These are phyloP conservation scores for Suhomyces choctaworum DNA, from an alignment of 1,139 yeast genomes.

Conservation along the genomic window DNA sequence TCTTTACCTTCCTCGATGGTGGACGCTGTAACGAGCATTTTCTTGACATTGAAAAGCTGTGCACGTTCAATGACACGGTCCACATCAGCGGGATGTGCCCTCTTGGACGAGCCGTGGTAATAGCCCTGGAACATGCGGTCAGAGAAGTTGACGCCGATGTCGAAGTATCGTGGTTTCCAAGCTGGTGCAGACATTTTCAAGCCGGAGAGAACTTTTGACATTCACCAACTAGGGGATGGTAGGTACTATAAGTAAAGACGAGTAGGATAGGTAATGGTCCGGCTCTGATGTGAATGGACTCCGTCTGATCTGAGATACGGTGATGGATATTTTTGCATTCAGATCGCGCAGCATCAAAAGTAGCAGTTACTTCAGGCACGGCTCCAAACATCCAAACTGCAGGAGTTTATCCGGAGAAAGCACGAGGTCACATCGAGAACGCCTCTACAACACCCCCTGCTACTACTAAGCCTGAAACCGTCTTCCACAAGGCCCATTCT, in stretches of 20 bases:
- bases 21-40: slow-evolving; percentile 82
- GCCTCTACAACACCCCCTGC: too few relatives aligned
- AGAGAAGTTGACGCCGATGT: slow-evolving; percentile 78
- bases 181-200: slow-evolving; percentile 3
- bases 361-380: too few relatives aligned
- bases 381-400: too few relatives aligned
- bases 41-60: slow-evolving; percentile 58
- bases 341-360: too few relatives aligned
- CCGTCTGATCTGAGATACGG: neutral
- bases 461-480: too few relatives aligned
- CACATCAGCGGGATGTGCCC: slow-evolving; percentile 67
- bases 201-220: slow-evolving; percentile 4
- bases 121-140: slow-evolving; percentile 85
- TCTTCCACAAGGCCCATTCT: too few relatives aligned
- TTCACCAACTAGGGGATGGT: too few relatives aligned
- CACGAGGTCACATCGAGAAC: too few relatives aligned
- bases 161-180: slow-evolving; percentile 50
- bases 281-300: neutral
- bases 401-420: too few relatives aligned
- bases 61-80: slow-evolving; percentile 68
- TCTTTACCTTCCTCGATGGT: slow-evolving; percentile 62
- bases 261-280: neutral
- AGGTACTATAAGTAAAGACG: too few relatives aligned
- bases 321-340: too few relatives aligned
- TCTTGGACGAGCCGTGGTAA: slow-evolving; percentile 61